Evolutionary conservation across 2,329 filamentous ascomycete species (phyloP).

Genomic region (Trichoderma koningiopsis): DNA sequence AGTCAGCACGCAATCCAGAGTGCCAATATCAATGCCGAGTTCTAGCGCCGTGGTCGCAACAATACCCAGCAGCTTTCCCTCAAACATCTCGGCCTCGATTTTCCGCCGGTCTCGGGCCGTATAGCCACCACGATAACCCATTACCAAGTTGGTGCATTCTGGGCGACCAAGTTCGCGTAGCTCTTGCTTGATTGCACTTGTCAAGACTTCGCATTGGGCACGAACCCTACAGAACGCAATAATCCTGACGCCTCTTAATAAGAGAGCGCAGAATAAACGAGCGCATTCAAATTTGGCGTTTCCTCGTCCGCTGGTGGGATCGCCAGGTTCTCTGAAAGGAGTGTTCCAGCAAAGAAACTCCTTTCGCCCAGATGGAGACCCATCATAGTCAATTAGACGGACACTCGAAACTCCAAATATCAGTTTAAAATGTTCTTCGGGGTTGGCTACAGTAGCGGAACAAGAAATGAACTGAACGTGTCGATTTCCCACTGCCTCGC

Average conservation of each 20-base stretch:
- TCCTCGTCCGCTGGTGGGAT: slow-evolving; percentile 83
- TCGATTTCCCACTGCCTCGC: slow-evolving; percentile 84
- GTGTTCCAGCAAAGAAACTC: slow-evolving; percentile 99
- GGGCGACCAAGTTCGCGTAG: slow-evolving; percentile 70
- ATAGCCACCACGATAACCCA: slow-evolving; percentile 95
- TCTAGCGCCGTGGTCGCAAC: slow-evolving; percentile 93
- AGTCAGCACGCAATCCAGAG: slow-evolving; percentile 88
- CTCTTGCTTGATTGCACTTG: slow-evolving; percentile 78
- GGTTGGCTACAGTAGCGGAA: slow-evolving; percentile 94
- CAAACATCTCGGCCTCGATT: slow-evolving; percentile 96
- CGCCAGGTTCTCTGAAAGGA: slow-evolving; percentile 84
- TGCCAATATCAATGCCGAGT: slow-evolving; percentile 92
- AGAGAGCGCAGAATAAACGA: slow-evolving; percentile 83
- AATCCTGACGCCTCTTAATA: slow-evolving; percentile 83
- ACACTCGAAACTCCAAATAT: slow-evolving; percentile 90
- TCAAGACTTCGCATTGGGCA: slow-evolving; percentile 83
- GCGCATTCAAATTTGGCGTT: slow-evolving; percentile 85
- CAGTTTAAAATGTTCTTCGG: slow-evolving; percentile 84
- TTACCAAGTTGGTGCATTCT: slow-evolving; percentile 78
- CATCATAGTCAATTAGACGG: slow-evolving; percentile 83
- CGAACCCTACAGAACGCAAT: slow-evolving; percentile 91
- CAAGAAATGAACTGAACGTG: slow-evolving; percentile 90
- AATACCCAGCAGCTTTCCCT: slow-evolving; percentile 88
- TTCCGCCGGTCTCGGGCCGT: slow-evolving; percentile 84
- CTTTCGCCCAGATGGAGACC: slow-evolving; percentile 85